Evolutionary conservation across 257 asterid species (phyloP).

Genomic region (Nicotiana sylvestris): DNA sequence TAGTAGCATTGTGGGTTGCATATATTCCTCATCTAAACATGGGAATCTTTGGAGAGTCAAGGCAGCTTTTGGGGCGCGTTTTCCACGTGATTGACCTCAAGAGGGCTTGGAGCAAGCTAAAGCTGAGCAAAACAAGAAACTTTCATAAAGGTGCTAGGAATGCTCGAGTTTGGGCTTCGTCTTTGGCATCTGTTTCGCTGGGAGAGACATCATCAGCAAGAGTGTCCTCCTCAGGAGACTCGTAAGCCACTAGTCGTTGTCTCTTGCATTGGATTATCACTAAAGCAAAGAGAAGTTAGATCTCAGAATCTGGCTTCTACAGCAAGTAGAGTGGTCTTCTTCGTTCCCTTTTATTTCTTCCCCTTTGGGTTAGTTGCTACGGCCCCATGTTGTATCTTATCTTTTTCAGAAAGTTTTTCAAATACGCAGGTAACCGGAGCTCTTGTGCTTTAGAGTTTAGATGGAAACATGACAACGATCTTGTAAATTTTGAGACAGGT

Average conservation of each 20-base stretch:
- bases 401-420: not conserved
- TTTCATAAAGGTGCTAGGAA: slow-evolving; percentile 60
- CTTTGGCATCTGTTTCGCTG: slow-evolving; percentile 65
- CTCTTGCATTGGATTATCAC: slow-evolving; percentile 14
- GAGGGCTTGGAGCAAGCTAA: slow-evolving; percentile 59
- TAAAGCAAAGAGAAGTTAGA: not conserved
- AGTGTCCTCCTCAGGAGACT: slow-evolving; percentile 33
- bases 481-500: slow-evolving; percentile 10
- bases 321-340: slow-evolving; percentile 2
- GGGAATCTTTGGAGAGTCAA: slow-evolving; percentile 57
- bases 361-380: not conserved
- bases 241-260: slow-evolving; percentile 11
- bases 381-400: slow-evolving; percentile 1
- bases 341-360: not conserved
- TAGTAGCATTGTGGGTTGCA: slow-evolving; percentile 48
- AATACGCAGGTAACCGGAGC: not conserved
- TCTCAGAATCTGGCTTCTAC: slow-evolving; percentile 4
- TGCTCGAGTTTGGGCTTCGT: slow-evolving; percentile 83
- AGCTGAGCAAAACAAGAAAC: slow-evolving; percentile 54
- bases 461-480: slow-evolving; percentile 4
- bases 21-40: slow-evolving; percentile 49
- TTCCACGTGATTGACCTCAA: slow-evolving; percentile 52
- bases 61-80: slow-evolving; percentile 51
- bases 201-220: slow-evolving; percentile 51
- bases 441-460: slow-evolving; percentile 8